Percentiles rank a stretch among this genome's conserved stretches.
Evolutionary conservation across 768 basidiomycete species (phyloP).

Genomic region (Naganishia kalamii): DNA sequence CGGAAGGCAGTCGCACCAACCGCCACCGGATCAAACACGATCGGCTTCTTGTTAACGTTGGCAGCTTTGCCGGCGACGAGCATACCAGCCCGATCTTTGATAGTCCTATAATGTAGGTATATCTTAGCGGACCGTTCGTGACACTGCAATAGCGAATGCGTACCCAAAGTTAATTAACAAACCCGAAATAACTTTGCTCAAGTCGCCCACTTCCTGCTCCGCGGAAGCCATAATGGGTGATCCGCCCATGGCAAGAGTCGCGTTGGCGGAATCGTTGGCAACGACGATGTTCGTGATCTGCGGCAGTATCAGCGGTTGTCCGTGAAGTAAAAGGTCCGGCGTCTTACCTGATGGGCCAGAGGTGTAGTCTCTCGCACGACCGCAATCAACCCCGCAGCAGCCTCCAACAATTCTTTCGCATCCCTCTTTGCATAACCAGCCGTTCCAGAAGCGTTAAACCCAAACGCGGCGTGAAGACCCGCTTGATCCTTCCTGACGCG

Average conservation of each 20-base stretch:
- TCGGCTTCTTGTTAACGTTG: constrained; percentile 63
- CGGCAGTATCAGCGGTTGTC: neutral
- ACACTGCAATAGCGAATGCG: no score
- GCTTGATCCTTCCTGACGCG: constrained; percentile 43
- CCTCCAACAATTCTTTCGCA: constrained; percentile 32
- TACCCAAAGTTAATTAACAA: constrained; percentile 78
- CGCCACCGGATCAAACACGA: constrained; percentile 89
- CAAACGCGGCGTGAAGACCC: constrained; percentile 11
- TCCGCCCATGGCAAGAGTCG: constrained; percentile 76
- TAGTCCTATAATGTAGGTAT: constrained; percentile 41
- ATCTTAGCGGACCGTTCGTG: no score
- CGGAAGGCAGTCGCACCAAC: constrained; percentile 74
- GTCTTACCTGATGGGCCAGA: constrained; percentile 64
- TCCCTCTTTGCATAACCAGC: neutral
- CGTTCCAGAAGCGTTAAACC: neutral
- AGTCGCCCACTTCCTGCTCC: constrained; percentile 71
- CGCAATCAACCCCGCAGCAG: constrained; percentile 53
- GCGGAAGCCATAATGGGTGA: constrained; percentile 93
- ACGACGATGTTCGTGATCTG: constrained; percentile 88
- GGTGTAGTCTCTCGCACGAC: constrained; percentile 57
- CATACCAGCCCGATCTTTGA: constrained; percentile 63
- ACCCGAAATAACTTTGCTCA: constrained; percentile 60
- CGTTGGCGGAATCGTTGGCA: constrained; percentile 80
- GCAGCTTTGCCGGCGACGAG: constrained; percentile 63
- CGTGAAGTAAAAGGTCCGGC: neutral